Conservation (phyloP, 352 stramenopile genomes). For the Globisporangium canariense region DNA sequence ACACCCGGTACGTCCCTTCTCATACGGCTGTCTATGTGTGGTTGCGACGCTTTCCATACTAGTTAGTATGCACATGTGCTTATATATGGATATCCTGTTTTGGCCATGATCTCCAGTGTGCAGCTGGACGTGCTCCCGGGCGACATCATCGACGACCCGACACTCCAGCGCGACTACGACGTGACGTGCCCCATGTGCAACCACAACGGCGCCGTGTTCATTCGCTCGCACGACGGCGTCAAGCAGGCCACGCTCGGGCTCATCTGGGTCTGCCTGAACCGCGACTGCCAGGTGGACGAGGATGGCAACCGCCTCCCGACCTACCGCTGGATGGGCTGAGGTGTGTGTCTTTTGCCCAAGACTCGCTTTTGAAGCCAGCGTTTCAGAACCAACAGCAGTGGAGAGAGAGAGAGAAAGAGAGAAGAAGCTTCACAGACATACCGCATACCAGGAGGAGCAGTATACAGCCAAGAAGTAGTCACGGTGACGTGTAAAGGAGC, state of each 20-base stretch:
- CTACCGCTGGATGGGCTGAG: slow-evolving; percentile 85
- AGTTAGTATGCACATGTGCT: slow-evolving; percentile 6
- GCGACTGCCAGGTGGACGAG: slow-evolving; percentile 84
- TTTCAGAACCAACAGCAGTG: not conserved
- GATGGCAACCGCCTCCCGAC: slow-evolving; percentile 79
- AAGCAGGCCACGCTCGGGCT: slow-evolving; percentile 85
- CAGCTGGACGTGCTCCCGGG: slow-evolving; percentile 83
- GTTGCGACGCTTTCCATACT: slow-evolving; percentile 3
- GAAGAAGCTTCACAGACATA: not conserved
- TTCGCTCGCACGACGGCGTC: slow-evolving; percentile 84
- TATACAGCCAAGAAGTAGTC: not conserved
- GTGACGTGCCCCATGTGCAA: slow-evolving; percentile 76
- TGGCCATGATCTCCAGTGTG: slow-evolving; percentile 31
- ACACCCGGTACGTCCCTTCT: slow-evolving; percentile 56
- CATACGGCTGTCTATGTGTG: not conserved
- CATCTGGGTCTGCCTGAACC: slow-evolving; percentile 88
- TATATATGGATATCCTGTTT: not conserved
- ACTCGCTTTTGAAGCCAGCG: not conserved
- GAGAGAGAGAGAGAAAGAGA: not conserved
- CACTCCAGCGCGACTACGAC: slow-evolving; percentile 85
- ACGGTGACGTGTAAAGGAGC: not conserved
- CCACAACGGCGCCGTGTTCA: slow-evolving; percentile 82
- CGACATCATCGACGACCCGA: slow-evolving; percentile 87
- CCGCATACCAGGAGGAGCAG: too few species aligned
- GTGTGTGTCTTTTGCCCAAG: not conserved